Percentiles rank a stretch among this genome's conserved stretches.
phyloP scores from a whole-genome alignment of 768 basidiomycete genomes.

The Pisolithus marmoratus region DNA sequence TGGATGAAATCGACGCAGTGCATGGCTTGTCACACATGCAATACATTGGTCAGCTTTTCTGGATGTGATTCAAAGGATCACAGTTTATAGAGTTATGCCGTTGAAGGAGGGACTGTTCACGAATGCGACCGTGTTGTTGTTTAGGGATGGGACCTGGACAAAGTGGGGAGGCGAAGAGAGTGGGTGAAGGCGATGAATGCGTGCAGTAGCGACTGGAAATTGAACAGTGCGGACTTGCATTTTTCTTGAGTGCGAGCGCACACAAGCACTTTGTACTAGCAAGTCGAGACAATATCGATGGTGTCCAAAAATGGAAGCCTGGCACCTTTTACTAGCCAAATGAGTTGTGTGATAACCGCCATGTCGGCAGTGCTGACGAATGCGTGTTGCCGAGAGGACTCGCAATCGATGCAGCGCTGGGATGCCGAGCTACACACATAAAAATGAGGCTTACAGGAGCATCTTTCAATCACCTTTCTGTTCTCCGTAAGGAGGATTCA shows the following conservation, averaged over 20 bases:
- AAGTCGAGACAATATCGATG: no score
- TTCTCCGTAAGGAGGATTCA: no score
- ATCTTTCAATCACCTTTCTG: no score
- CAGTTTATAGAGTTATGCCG: slow-evolving; percentile 98
- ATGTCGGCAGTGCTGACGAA: no score
- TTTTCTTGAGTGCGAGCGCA: background rate
- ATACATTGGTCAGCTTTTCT: slow-evolving; percentile 97
- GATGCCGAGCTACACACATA: no score
- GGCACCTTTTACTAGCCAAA: no score
- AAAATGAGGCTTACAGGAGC: no score
- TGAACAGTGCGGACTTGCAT: slow-evolving; percentile 86
- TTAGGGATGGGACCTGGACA: slow-evolving; percentile 80
- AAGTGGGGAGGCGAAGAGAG: slow-evolving; percentile 5
- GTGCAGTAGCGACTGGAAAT: slow-evolving; percentile 92
- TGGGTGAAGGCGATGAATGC: slow-evolving; percentile 1
- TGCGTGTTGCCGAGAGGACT: no score
- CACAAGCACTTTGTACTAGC: background rate
- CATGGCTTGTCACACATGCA: slow-evolving; percentile 94
- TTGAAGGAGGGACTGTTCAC: slow-evolving; percentile 97
- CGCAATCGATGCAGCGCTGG: no score
- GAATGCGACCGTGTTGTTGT: slow-evolving; percentile 95
- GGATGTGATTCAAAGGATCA: slow-evolving; percentile 92
- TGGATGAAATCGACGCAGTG: slow-evolving; percentile 98
- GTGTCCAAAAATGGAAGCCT: no score
- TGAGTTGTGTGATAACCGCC: no score